Evolutionary conservation across 2,329 filamentous ascomycete genomes (phyloP).

Genomic region (Alternaria sp.): DNA sequence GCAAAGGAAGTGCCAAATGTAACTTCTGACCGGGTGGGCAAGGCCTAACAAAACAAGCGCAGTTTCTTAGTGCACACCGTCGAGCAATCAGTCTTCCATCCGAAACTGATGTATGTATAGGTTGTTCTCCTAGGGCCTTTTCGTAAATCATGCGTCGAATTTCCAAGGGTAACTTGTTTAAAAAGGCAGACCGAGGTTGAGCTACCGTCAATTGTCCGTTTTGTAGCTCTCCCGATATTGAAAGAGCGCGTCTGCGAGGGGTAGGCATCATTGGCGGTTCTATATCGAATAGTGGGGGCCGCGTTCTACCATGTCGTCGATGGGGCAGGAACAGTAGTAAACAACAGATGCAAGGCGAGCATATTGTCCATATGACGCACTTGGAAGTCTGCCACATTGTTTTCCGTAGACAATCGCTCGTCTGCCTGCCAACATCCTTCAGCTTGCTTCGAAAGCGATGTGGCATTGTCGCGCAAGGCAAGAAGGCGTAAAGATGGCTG

Average conservation of each 20-base stretch:
- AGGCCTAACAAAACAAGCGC: conserved; percentile 9
- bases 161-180: conserved; percentile 33
- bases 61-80: conserved; percentile 8
- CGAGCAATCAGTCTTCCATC: conserved; percentile 20
- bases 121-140: conserved; percentile 21
- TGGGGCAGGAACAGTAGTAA: conserved; percentile 18
- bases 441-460: conserved; percentile 15
- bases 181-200: conserved; percentile 31
- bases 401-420: conserved; percentile 15
- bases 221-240: conserved; percentile 18
- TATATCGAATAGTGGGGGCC: not conserved
- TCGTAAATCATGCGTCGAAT: conserved; percentile 34
- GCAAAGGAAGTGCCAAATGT: conserved; percentile 17
- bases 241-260: conserved; percentile 29
- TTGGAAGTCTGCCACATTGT: conserved; percentile 25
- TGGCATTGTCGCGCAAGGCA: conserved; percentile 10
- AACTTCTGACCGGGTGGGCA: conserved; percentile 5
- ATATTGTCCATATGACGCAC: conserved; percentile 26
- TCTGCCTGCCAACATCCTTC: conserved; percentile 21
- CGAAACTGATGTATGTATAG: conserved; percentile 22
- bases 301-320: conserved; percentile 3
- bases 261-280: conserved; percentile 23
- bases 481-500: not conserved
- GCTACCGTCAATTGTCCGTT: conserved; percentile 21
- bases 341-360: conserved; percentile 31